Evolutionary conservation across 371 early-diverging fungal genomes (phyloP), one percentile per base, ranked within the genome.

Genomic region (Enterospora canceri): DNA sequence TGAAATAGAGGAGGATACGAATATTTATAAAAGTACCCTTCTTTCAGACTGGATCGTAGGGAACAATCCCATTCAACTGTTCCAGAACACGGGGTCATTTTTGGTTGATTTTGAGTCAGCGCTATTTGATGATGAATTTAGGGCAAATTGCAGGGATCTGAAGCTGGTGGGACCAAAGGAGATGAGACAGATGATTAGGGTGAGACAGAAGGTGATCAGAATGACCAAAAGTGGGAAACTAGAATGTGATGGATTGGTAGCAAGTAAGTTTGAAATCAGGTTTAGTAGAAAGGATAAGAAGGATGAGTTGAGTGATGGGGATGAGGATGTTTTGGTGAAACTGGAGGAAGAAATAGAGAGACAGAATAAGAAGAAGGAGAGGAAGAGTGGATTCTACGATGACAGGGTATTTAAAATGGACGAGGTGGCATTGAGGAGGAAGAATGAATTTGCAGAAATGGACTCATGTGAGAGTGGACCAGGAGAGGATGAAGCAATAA

Each of bases 101-200:
- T 90, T 84, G 19, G 82, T 83, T n/a, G 84, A 84, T 33, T 83
- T 83, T 34, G 85, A 85, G 0, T 82, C 83, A 12, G 84, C 85
- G 2, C 83, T 84, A 26, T 82, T 82, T 0, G 69, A 63, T 70
- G 82, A 65, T 74, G 70, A 77, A 40, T 75, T 80, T 61, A 64
- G 72, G 57, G 78, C 76, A 26, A 51, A 68, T 32, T 65, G 67
- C 32, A 67, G 75, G 35, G 71, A 76, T 51, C 49, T 71, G 31
- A 72, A 76, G 24, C 49, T 69, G 12, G 76, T 82, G n/a, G 73
- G 73, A 16, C 72, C 74, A 23, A 72, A 69, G 28, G 83, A 83
- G 57, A 73, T 76, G 26, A 77, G 73, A 50, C 73, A 71, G 46
- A 74, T 76, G 19, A 5, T 79, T 76, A 67, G 67, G 48, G 71